Conservation (phyloP, 2,329 filamentous ascomycete genomes). For the Colletotrichum scovillei region DNA sequence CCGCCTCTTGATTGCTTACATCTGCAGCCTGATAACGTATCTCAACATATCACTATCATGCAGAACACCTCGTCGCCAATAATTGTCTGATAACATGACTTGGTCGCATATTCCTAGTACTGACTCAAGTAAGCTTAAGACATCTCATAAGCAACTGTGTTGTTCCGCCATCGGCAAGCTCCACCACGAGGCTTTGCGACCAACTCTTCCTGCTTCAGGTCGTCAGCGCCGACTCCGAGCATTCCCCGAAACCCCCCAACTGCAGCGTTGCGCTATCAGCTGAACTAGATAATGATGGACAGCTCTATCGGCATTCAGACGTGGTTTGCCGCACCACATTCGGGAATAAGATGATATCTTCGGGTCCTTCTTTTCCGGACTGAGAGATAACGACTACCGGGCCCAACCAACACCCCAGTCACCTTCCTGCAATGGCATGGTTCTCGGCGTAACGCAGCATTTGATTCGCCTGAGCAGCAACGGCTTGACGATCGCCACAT, state of each 20-base stretch:
- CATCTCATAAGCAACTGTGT: neutral
- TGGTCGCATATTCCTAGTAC: neutral
- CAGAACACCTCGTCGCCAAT: neutral
- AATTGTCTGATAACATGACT: neutral
- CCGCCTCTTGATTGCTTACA: no score
- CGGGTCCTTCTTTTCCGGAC: constrained; percentile 21
- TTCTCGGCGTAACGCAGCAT: neutral
- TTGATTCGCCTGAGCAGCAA: constrained; percentile 6
- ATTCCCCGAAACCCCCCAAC: neutral
- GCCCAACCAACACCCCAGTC: neutral
- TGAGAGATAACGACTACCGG: constrained; percentile 25
- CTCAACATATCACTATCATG: neutral
- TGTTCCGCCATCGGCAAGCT: neutral
- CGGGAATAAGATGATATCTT: neutral
- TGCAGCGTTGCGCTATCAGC: neutral
- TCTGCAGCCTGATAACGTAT: no score
- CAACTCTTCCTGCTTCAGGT: neutral
- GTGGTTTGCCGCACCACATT: neutral
- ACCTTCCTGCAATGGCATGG: constrained; percentile 24
- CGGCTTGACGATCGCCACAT: neutral
- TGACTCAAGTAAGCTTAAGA: neutral
- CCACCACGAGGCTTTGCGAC: neutral
- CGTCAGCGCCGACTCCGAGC: neutral
- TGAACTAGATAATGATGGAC: neutral
- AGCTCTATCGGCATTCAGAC: neutral